These are phyloP conservation scores for Termitomyces sp. DNA, from an alignment of 768 basidiomycete species.

Conservation along the genomic window DNA sequence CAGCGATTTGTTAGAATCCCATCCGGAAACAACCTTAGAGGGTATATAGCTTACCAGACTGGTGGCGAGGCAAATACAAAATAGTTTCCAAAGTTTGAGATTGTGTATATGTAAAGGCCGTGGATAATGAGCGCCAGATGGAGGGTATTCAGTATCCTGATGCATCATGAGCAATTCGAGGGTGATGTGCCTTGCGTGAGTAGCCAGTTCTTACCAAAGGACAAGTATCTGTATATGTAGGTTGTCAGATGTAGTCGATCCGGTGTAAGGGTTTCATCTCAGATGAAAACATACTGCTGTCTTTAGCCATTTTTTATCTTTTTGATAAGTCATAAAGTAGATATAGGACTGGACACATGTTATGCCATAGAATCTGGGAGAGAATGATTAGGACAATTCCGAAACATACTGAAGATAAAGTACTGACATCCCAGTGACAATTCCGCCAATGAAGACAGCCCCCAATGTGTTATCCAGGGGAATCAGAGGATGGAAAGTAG, in stretches of 20 bases:
- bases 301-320: slow-evolving; percentile 1
- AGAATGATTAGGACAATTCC: neutral
- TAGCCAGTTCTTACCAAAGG: neutral
- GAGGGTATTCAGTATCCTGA: neutral
- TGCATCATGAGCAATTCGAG: neutral
- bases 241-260: neutral
- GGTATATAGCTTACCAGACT: slow-evolving; percentile 2
- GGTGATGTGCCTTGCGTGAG: neutral
- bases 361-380: slow-evolving; percentile 1
- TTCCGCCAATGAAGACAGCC: neutral
- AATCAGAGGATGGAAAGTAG: neutral
- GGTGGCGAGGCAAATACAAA: neutral
- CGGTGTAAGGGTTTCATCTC: too few relatives aligned
- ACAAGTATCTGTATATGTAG: neutral
- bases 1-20: too few relatives aligned
- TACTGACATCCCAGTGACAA: neutral
- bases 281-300: neutral
- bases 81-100: neutral
- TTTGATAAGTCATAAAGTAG: neutral
- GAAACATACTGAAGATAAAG: neutral
- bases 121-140: neutral
- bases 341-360: slow-evolving; percentile 4
- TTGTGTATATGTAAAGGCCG: neutral
- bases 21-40: too few relatives aligned
- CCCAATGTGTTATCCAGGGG: neutral